A percentile compares a stretch with the other conserved stretches of the same genome.
Conservation (phyloP, 306 rosid genomes). For the Lablab purpureus region DNA sequence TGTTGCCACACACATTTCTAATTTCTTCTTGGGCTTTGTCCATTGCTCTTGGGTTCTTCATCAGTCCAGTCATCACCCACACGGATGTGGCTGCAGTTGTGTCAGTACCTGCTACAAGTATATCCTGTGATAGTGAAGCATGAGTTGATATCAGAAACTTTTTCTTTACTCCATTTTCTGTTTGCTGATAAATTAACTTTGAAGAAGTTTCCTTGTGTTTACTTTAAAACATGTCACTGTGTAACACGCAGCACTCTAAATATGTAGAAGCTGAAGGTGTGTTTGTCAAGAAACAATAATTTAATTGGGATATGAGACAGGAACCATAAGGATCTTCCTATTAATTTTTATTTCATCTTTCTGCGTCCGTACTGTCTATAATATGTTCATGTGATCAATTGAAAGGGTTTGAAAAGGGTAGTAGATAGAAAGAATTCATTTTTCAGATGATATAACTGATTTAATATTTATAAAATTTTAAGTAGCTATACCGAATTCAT, state of each 20-base stretch:
- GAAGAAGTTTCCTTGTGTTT: too few relatives aligned
- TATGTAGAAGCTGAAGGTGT: too few relatives aligned
- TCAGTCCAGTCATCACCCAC: constrained; percentile 27
- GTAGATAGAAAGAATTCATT: too few relatives aligned
- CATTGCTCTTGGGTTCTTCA: constrained; percentile 27
- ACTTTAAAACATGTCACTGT: too few relatives aligned
- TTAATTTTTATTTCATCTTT: too few relatives aligned
- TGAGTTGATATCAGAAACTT: background rate
- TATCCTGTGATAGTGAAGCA: background rate
- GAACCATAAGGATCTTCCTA: too few relatives aligned
- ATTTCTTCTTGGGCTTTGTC: constrained; percentile 26
- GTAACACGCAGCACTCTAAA: too few relatives aligned
- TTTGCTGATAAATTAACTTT: too few relatives aligned
- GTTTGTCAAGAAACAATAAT: too few relatives aligned
- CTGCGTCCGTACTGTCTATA: background rate
- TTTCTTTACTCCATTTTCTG: background rate
- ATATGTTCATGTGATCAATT: background rate
- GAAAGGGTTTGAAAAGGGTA: too few relatives aligned
- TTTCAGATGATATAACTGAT: too few relatives aligned
- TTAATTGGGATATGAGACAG: background rate
- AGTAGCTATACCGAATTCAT: background rate
- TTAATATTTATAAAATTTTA: too few relatives aligned
- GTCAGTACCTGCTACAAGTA: constrained; percentile 8
- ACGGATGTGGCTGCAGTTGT: constrained; percentile 24
- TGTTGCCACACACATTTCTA: background rate